These are phyloP conservation scores for Geotrichum cucujoidarum DNA, from an alignment of 1,139 yeast species.

Conservation along the genomic window DNA sequence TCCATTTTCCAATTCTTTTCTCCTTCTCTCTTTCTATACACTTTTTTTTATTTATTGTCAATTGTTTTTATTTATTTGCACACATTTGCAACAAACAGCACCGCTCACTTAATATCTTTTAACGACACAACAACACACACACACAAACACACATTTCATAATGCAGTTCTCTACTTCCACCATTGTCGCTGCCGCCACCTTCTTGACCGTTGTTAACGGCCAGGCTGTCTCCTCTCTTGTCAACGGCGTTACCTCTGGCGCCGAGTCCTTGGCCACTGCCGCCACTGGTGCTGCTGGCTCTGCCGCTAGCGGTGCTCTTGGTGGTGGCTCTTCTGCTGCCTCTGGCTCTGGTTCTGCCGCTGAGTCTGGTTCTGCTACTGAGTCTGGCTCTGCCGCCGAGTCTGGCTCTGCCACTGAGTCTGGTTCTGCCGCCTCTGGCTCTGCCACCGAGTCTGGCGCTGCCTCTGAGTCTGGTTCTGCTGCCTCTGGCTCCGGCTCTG, in stretches of 20 bases:
- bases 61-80: too few relatives aligned
- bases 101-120: neutral
- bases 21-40: neutral
- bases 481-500: neutral
- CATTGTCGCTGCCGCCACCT: slow-evolving; percentile 8
- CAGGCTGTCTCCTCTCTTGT: slow-evolving; percentile 4
- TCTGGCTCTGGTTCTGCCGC: neutral
- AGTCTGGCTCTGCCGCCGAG: slow-evolving; percentile 3
- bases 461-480: neutral
- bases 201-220: slow-evolving; percentile 4
- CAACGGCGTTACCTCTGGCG: slow-evolving; percentile 8
- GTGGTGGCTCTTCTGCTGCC: slow-evolving; percentile 2
- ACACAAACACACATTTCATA: too few relatives aligned
- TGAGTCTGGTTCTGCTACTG: neutral
- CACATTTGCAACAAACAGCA: neutral
- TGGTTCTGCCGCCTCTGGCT: neutral
- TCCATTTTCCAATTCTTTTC: too few relatives aligned
- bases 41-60: too few relatives aligned
- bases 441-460: neutral
- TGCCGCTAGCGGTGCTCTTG: neutral
- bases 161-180: neutral
- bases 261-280: neutral
- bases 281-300: slow-evolving; percentile 2
- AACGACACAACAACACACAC: too few relatives aligned
- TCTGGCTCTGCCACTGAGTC: neutral